Base-by-base conservation (phyloP, 768 basidiomycete genomes). In the Psilocybe tampanensis region DNA sequence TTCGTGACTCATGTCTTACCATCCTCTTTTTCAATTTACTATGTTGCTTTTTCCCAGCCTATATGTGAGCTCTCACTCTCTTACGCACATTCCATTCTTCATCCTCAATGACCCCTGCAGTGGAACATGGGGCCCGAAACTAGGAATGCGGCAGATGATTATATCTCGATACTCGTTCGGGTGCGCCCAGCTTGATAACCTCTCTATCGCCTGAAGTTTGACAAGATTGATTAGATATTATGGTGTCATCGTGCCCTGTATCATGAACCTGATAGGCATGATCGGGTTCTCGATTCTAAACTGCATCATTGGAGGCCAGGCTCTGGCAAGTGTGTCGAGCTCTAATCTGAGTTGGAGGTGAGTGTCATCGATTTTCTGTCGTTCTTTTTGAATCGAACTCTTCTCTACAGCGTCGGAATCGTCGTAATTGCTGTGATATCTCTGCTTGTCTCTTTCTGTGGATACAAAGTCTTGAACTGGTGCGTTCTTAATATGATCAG, bases 81-180 rank as follows among this genome's bases (percentile, higher is more conserved):
- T 1, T 17, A 23, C n/a, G 18, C 15, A 8, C 3, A 11, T 42
- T 17, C 8, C 2, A 11, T n/a, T 48, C 5, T 23, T 0, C 2
- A 18, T 22, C 43, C 13, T 36, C 17, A n/a, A 22, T 22, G 12
- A n/a, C 8, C 9, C 18, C 15, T n/a, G 12, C n/a, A 70, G 66
- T 24, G 51, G 50, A 13, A 91, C 88, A 19, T 93, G 90, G 83
- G 92, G 94, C 17, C 90, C 94, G 0, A 88, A 86, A 68, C 75
- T 91, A 0, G 94, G 94, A 11, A 83, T 95, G 76, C 81, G 94
- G 15, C 92, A 94, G 63, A 92, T 95, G 90, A 84, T 92, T 21
- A 81, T 84, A 43, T 86, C 92, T 2, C 66, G 68, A 47, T 74
- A 75, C 61, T 66, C 75, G 12, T 75, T 75, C 54, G 74, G 74